Evolutionary conservation across 2,329 filamentous ascomycete genomes (phyloP), one percentile per base, ranked within the genome.

Genomic region (Teratosphaeria epicoccoides): DNA sequence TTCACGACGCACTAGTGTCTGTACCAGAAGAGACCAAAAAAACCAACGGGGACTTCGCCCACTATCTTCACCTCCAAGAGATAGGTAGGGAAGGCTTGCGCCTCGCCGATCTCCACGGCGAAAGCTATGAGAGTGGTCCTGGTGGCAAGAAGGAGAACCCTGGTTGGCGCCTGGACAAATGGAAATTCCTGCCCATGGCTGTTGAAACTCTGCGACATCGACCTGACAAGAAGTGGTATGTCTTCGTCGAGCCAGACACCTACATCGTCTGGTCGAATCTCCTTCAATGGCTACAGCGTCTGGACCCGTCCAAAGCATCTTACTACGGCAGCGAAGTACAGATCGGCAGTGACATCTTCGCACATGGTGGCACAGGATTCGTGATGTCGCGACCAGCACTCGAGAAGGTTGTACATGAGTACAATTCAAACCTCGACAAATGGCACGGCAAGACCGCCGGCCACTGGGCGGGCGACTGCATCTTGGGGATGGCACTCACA

Each of bases 161-260:
- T 10, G 64, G 64, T 26, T 68, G 66, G 65, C 56, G 60, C 14
- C 58, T 68, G 2, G 66, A 68, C 52, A 77, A 76, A 59, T 80
- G 73, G 68, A 80, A 80, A 59, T 79, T 79, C 54, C 59, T 80
- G 25, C 75, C 76, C 22, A 77, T 76, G 69, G 65, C 78, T 5
- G 52, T 60, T 29, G 51, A 54, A n/a, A 63, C 61, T 2, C 47
- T 67, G 53, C 59, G 66, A 14, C 60, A 68, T 48, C 59, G 66
- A 37, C 73, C 74, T 10, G 65, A 77, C 23, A 73, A 74, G 45
- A 76, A 75, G 51, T 82, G 79, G 79, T 82, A 74, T 53, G 67
- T 80, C 51, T 82, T 82, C 61, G 73, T 80, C 46, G 79, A 81
- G 57, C 73, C 76, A 0, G 79, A 82, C 59, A 80, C 77, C 0